Base-by-base conservation (phyloP, 352 stramenopile genomes). In the Globisporangium cederbergense region DNA sequence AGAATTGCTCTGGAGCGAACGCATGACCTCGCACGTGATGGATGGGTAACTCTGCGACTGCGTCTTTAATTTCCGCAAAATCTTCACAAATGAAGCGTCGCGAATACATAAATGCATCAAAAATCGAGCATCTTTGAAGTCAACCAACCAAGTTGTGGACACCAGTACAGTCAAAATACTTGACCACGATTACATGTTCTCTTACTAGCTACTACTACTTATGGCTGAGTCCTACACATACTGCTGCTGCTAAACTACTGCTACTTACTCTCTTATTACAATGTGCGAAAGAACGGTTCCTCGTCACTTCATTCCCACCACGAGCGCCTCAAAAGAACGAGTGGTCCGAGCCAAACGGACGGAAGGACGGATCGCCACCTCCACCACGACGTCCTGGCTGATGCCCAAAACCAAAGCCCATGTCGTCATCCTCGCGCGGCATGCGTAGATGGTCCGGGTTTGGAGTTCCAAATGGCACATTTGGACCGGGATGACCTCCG, bases 391-490 rank as follows among this genome's bases (percentile, higher is more conserved):
- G 62, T n/a, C 70, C 66, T 14, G 60, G 69, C 13, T 72, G 77
- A 3, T 62, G 73, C 45, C 69, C 68, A 43, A 89, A 90, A 1
- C 71, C 67, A 66, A 74, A 71, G 46, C 82, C 79, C 70, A 87
- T 72, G 22, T 82, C 71, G 22, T 88, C 77, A 52, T 77, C 69
- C 14, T 93, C 83, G 28, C 70, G 67, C 30, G 86, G 86, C 81
- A 95, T 93, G 10, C 82, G 84, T 61, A 95, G 51, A 59, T 95
- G 86, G 43, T 95, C 86, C 18, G 86, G 86, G 18, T 86, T 89
- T 20, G 84, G 83, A 10, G 82, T 81, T 34, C 85, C 85, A 61
- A 96, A 96, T 13, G 82, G 82, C 56, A 82, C 70, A n/a, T 60
- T 76, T 25, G 85, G 85, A 18, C 72, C 74, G 36, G 76, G 78